Evolutionary conservation across 768 basidiomycete genomes (phyloP), one percentile per base, ranked within the genome.

Genomic region (Lactifluus echinatus): DNA sequence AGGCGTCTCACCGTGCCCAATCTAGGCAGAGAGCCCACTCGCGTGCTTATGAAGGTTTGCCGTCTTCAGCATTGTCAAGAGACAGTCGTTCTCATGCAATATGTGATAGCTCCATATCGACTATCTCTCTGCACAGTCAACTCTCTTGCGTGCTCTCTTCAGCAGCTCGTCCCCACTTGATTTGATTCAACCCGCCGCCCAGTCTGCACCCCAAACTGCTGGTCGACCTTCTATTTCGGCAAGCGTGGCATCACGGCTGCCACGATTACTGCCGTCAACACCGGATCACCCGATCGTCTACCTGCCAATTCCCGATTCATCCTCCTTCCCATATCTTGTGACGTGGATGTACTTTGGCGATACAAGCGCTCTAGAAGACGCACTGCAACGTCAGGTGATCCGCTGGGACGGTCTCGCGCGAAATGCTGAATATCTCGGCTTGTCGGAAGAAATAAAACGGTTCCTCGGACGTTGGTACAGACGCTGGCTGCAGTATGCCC

Each of bases 381-480:
- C 79, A 40, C 79, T 95, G 12, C 78, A 80, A 59, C 71, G 75
- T 19, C 83, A 85, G 19, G 69, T 75, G 50, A 76, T 91, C 44
- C 80, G 81, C 46, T 94, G 91, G 92, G 87, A 93, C 64, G 89
- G 89, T 28, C 75, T 94, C 59, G 89, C 89, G 19, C 82, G 86
- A 58, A 95, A 93, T 68, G 90, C 87, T 67, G 91, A 94, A 67
- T 94, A 90, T 66, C 83, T 95, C 48, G 85, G 83, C 19, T 77
- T 94, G 60, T 76, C 81, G 51, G 72, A 81, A 17, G 84, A 87
- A 43, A 82, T 93, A 69, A 92, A 89, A 68, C 70, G 83, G 15
- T 87, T 87, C 66, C 74, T 93, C 47, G 82, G 85, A 0, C 76
- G 74, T 55, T 93, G 87, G 85, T 90, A 87, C 69, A 73, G 78